These are phyloP conservation scores for Trichoderma citrinoviride DNA, from an alignment of 2,329 filamentous ascomycete species.

Conservation along the genomic window DNA sequence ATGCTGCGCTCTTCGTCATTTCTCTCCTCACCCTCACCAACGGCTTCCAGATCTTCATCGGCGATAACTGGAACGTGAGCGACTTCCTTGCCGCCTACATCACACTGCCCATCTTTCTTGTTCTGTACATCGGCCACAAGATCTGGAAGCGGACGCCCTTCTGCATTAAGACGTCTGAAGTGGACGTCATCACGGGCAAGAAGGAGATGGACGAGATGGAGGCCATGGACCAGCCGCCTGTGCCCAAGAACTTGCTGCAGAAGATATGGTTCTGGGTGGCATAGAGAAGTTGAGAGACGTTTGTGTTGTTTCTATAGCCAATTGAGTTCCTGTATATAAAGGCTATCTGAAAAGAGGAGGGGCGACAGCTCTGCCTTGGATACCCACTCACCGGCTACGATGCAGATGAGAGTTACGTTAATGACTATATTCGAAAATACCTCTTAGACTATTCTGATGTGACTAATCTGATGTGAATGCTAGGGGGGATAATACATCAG, in stretches of 20 bases:
- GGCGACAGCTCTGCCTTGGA: not conserved
- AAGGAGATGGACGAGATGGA: slow-evolving; percentile 61
- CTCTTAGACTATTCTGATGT: not conserved
- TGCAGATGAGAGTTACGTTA: not conserved
- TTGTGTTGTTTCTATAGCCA: not conserved
- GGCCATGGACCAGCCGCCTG: slow-evolving; percentile 45
- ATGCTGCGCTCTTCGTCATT: slow-evolving; percentile 56
- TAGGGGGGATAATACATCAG: not conserved
- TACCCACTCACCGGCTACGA: not conserved
- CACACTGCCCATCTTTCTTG: slow-evolving; percentile 59
- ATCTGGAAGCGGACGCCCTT: slow-evolving; percentile 45
- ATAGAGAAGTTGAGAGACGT: slow-evolving; percentile 27
- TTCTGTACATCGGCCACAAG: slow-evolving; percentile 62
- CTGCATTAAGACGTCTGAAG: slow-evolving; percentile 44
- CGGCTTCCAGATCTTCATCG: slow-evolving; percentile 73
- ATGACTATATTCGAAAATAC: not conserved
- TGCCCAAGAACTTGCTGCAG: slow-evolving; percentile 51
- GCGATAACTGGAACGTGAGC: slow-evolving; percentile 58
- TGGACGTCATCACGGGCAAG: slow-evolving; percentile 58
- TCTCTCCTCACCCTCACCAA: slow-evolving; percentile 66
- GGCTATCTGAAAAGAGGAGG: not conserved
- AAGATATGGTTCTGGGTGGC: slow-evolving; percentile 58
- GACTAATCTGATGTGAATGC: not conserved
- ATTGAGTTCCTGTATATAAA: slow-evolving; percentile 6
- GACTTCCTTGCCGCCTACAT: slow-evolving; percentile 66